phyloP scores from a whole-genome alignment of 75 land plant genomes.

The Picea sitchensis region DNA sequence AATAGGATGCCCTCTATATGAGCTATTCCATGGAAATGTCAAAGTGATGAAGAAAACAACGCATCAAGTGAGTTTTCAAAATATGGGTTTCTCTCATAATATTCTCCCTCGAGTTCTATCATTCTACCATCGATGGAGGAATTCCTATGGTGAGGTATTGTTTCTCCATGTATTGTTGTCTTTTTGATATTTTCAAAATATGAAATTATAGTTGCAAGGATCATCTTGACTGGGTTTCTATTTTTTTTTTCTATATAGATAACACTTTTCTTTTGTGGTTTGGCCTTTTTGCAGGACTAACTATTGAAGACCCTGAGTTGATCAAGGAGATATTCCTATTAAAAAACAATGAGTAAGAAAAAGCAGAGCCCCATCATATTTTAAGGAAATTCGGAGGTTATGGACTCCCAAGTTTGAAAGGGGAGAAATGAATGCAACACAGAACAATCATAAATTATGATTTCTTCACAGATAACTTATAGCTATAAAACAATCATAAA shows the following conservation, averaged over 20 bases:
- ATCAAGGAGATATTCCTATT: constrained; percentile 50
- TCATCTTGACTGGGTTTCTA: too few species aligned
- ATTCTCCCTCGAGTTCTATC: too few species aligned
- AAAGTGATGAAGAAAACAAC: constrained; percentile 13
- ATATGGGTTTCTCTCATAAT: constrained; percentile 12
- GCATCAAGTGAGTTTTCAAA: constrained; percentile 24
- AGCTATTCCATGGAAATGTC: constrained; percentile 32
- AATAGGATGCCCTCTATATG: constrained; percentile 37
- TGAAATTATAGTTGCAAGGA: too few species aligned
- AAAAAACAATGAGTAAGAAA: constrained; percentile 44
- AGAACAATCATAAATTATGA: too few species aligned
- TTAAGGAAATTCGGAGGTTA: constrained; percentile 6
- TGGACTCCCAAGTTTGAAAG: constrained; percentile 4
- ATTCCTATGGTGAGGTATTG: constrained; percentile 11
- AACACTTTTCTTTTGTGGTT: constrained; percentile 71
- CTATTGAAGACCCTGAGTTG: constrained; percentile 54
- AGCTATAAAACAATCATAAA: constrained; percentile 5
- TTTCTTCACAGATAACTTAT: constrained; percentile 8
- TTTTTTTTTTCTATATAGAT: too few species aligned
- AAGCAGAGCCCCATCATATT: constrained; percentile 46
- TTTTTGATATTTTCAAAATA: too few species aligned
- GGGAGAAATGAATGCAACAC: too few species aligned
- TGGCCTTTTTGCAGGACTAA: constrained; percentile 47
- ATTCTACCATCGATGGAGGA: too few species aligned
- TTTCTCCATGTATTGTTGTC: too few species aligned